Percentiles rank a stretch among this genome's conserved stretches.
phyloP scores from a whole-genome alignment of 2,329 filamentous ascomycete species.

The Sporothrix luriei region DNA sequence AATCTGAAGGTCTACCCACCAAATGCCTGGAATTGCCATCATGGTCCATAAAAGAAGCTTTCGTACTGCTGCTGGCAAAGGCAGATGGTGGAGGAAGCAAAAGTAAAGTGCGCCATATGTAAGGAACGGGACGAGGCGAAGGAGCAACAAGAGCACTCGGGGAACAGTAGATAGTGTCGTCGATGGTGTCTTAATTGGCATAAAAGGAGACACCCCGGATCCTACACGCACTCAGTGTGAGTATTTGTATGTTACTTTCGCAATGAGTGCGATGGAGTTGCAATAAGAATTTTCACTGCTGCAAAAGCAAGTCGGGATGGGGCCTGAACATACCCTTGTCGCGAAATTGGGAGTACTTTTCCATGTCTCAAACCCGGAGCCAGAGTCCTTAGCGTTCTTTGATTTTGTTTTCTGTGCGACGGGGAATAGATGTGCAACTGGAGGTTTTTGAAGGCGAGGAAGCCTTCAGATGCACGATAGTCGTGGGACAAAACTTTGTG shows the following conservation, averaged over 20 bases:
- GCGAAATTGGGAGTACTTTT: conserved; percentile 91
- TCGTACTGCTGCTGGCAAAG: conserved; percentile 60
- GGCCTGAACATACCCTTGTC: conserved; percentile 67
- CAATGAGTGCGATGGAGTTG: background rate
- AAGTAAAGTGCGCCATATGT: conserved; percentile 72
- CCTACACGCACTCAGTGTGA: conserved; percentile 54
- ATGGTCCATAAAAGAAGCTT: conserved; percentile 88
- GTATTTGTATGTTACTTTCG: background rate
- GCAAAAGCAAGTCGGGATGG: background rate
- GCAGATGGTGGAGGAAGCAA: conserved; percentile 78
- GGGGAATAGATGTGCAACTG: background rate
- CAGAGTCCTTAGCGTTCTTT: background rate
- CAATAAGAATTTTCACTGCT: background rate
- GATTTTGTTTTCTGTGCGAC: background rate
- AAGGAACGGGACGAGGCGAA: conserved; percentile 78
- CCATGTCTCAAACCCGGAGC: conserved; percentile 60
- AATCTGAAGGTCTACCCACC: conserved; percentile 98
- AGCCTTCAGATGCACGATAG: no score
- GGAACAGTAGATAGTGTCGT: conserved; percentile 65
- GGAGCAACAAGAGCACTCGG: conserved; percentile 72
- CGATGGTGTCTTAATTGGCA: conserved; percentile 70
- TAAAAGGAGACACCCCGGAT: conserved; percentile 93
- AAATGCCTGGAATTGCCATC: conserved; percentile 85
- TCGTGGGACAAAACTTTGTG: no score
- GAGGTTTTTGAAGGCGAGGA: no score